Conservation (phyloP, 2,329 filamentous ascomycete species). For the Hymenoscyphus albidus region DNA sequence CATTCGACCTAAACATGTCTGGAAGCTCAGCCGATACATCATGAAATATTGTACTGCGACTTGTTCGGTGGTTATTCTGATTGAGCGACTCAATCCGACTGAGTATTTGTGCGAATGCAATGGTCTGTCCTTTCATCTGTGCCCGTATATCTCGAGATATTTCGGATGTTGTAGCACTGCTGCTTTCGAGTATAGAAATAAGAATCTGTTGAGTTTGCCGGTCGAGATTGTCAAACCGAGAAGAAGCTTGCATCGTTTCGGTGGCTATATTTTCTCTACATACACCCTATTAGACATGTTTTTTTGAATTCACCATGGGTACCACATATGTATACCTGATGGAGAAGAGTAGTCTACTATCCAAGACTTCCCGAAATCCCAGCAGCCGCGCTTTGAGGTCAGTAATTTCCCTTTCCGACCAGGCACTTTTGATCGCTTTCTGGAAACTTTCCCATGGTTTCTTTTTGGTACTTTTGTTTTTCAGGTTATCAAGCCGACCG, state of each 20-base stretch:
- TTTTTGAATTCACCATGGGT: background rate
- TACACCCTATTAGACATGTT: background rate
- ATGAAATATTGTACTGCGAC: background rate
- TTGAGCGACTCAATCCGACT: background rate
- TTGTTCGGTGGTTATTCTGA: background rate
- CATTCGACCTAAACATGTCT: background rate
- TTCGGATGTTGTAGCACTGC: background rate
- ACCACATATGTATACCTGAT: slow-evolving; percentile 4
- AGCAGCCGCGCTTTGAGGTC: background rate
- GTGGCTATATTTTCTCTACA: background rate
- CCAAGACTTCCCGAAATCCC: background rate
- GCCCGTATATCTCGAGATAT: background rate
- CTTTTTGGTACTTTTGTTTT: background rate
- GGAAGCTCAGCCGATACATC: background rate
- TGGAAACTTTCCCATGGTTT: background rate
- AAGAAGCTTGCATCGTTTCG: background rate
- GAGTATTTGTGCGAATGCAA: background rate
- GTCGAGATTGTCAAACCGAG: background rate
- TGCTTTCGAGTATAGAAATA: background rate
- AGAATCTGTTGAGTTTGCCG: background rate
- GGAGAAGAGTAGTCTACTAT: slow-evolving; percentile 9
- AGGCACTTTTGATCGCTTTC: slow-evolving; percentile 4
- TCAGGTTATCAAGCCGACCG: background rate
- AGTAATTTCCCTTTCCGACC: slow-evolving; percentile 8
- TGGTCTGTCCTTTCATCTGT: background rate